Evolutionary conservation across 768 basidiomycete genomes (phyloP).

Genomic region (Tricholoma furcatifolium): DNA sequence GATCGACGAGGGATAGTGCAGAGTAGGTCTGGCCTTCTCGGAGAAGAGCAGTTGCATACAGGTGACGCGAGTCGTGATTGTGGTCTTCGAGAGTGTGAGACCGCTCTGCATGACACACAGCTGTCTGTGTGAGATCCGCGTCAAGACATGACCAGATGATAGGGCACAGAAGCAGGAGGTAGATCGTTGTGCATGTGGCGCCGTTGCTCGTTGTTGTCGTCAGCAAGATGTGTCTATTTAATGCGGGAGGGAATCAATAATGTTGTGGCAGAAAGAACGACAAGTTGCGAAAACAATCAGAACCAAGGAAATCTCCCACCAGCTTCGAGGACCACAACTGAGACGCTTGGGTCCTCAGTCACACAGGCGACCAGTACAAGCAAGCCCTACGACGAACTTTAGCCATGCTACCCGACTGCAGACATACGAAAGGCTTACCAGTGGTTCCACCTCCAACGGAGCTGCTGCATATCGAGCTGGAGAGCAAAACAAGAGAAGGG

Average conservation of each 20-base stretch:
- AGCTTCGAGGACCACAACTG: no score
- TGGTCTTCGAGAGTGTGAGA: constrained; percentile 69
- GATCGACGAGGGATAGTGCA: constrained; percentile 67
- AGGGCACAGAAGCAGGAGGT: constrained; percentile 46
- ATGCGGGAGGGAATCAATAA: constrained; percentile 7
- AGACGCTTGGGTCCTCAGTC: no score
- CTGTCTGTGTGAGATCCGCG: constrained; percentile 72
- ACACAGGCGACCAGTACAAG: no score
- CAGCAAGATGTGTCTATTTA: neutral
- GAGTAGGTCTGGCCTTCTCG: constrained; percentile 71
- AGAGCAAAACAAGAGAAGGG: no score
- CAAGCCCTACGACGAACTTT: no score
- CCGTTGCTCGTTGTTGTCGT: constrained; percentile 18
- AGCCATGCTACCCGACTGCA: no score
- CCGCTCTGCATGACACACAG: constrained; percentile 87
- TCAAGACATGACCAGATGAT: constrained; percentile 83
- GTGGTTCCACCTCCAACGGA: no score
- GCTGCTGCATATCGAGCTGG: no score
- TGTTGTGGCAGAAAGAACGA: constrained; percentile 8
- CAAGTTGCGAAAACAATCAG: constrained; percentile 17
- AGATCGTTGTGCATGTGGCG: constrained; percentile 57
- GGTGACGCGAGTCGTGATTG: constrained; percentile 81
- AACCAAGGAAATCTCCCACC: constrained; percentile 12
- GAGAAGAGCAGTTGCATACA: constrained; percentile 78
- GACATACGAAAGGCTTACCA: no score